Percentiles rank a stretch among this genome's conserved stretches.
phyloP scores from a whole-genome alignment of 1,284 basidiomycete species.

The Fomitiporia mediterranea region DNA sequence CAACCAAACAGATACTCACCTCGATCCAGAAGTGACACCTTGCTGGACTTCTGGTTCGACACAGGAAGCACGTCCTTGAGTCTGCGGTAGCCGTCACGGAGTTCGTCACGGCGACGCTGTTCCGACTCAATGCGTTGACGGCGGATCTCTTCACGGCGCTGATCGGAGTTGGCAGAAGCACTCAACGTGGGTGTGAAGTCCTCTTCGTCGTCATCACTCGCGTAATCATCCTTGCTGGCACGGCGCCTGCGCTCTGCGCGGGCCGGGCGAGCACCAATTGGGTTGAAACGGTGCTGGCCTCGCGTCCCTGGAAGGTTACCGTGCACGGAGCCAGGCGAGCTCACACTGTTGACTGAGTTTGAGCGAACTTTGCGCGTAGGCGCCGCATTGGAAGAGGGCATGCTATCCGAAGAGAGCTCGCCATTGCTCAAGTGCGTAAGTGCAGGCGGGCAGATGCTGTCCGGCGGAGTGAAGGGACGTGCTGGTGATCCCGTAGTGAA shows the following conservation, averaged over 20 bases:
- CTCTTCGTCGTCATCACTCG: constrained; percentile 54
- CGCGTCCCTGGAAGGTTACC: constrained; percentile 56
- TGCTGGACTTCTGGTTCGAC: constrained; percentile 85
- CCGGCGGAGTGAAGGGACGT: constrained; percentile 63
- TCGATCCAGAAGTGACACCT: constrained; percentile 80
- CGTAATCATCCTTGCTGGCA: constrained; percentile 57
- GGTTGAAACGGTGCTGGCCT: constrained; percentile 70
- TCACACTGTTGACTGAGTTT: constrained; percentile 61
- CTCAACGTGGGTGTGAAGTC: constrained; percentile 57
- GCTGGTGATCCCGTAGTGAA: constrained; percentile 52
- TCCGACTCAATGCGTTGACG: constrained; percentile 83
- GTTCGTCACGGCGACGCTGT: constrained; percentile 82
- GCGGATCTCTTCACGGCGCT: constrained; percentile 78
- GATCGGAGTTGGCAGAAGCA: constrained; percentile 29
- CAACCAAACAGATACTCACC: constrained; percentile 42
- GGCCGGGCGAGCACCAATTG: constrained; percentile 46
- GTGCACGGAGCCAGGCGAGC: constrained; percentile 50
- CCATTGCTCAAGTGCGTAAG: constrained; percentile 64
- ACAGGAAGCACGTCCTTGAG: constrained; percentile 82
- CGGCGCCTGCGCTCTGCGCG: constrained; percentile 45
- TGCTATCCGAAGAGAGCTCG: constrained; percentile 65
- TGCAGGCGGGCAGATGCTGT: constrained; percentile 65
- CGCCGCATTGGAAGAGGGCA: constrained; percentile 37
- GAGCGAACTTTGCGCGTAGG: constrained; percentile 37
- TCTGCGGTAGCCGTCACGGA: constrained; percentile 79